Evolutionary conservation across 495 filamentous ascomycete species (phyloP).

Genomic region (Penicillium malachiteum): DNA sequence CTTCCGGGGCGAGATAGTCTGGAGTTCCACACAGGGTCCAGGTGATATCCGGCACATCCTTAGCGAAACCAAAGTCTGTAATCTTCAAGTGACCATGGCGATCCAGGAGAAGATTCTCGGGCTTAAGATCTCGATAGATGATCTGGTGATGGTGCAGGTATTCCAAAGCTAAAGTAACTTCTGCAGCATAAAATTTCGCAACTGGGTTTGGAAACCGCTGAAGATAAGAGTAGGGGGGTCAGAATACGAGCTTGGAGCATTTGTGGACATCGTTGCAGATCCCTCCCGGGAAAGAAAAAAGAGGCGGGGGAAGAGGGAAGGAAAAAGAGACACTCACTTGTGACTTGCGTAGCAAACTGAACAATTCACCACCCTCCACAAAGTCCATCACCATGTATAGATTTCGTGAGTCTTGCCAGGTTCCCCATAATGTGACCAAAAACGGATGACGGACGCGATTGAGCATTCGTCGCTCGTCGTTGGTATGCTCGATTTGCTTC

Average conservation of each 20-base stretch:
- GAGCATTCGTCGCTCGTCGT: conserved; percentile 94
- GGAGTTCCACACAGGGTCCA: conserved; percentile 98
- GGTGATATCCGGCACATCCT: conserved; percentile 97
- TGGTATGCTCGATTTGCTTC: conserved; percentile 99
- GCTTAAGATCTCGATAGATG: conserved; percentile 96
- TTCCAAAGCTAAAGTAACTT: conserved; percentile 92
- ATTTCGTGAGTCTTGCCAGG: conserved; percentile 92
- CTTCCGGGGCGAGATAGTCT: conserved; percentile 97
- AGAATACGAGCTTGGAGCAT: background rate
- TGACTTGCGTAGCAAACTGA: conserved; percentile 91
- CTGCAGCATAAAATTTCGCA: conserved; percentile 97
- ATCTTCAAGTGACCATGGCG: conserved; percentile 97
- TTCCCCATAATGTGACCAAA: conserved; percentile 96
- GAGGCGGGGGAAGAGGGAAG: background rate
- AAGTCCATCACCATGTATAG: conserved; percentile 99
- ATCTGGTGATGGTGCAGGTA: conserved; percentile 95
- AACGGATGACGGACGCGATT: conserved; percentile 95
- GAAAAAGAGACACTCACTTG: conserved; percentile 63
- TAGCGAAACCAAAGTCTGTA: conserved; percentile 98
- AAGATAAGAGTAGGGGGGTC: background rate
- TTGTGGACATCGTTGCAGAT: background rate
- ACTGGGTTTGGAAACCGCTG: conserved; percentile 98
- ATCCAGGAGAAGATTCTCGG: conserved; percentile 92
- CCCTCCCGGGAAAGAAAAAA: background rate
- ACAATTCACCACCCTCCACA: conserved; percentile 97